These are phyloP conservation scores for Gonapodya sp. DNA, from an alignment of 192 early-diverging fungal species.

Conservation along the genomic window DNA sequence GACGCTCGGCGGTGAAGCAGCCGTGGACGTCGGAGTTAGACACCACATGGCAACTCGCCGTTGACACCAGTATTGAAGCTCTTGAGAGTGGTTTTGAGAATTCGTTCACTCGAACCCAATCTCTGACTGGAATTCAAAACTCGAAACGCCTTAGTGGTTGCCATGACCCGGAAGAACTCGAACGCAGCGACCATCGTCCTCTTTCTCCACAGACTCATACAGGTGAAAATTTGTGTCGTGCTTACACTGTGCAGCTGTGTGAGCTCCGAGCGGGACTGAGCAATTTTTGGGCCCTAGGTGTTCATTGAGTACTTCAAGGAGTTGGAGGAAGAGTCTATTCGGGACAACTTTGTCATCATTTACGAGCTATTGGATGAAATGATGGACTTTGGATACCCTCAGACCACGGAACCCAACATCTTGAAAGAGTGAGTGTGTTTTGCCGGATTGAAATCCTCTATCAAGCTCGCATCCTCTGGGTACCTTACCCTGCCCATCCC, in stretches of 20 bases:
- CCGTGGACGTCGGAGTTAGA: too few relatives aligned
- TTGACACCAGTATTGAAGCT: too few relatives aligned
- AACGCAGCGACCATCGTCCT: slow-evolving; percentile 91
- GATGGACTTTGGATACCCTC: slow-evolving; percentile 87
- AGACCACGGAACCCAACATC: slow-evolving; percentile 82
- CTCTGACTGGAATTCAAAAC: too few relatives aligned
- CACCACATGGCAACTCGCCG: too few relatives aligned
- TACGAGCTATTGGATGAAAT: slow-evolving; percentile 86
- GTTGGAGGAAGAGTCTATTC: slow-evolving; percentile 80
- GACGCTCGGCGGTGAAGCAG: too few relatives aligned
- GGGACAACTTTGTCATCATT: slow-evolving; percentile 86
- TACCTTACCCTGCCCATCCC: slow-evolving; percentile 29
- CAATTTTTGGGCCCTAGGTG: slow-evolving; percentile 40
- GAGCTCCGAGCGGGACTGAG: slow-evolving; percentile 13
- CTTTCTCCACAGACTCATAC: slow-evolving; percentile 87
- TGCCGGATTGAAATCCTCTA: too few relatives aligned
- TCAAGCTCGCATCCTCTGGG: not conserved
- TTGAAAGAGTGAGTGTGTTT: slow-evolving; percentile 51
- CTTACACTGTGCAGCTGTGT: not conserved
- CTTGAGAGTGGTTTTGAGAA: too few relatives aligned
- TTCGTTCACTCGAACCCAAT: too few relatives aligned
- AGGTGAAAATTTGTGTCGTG: slow-evolving; percentile 26
- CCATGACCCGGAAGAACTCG: slow-evolving; percentile 93
- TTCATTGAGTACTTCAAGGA: slow-evolving; percentile 90
- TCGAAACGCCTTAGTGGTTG: too few relatives aligned